A percentile compares a stretch with the other conserved stretches of the same genome.
These are phyloP conservation scores for Rhodotorula paludigena DNA, from an alignment of 768 basidiomycete species.

Conservation along the genomic window DNA sequence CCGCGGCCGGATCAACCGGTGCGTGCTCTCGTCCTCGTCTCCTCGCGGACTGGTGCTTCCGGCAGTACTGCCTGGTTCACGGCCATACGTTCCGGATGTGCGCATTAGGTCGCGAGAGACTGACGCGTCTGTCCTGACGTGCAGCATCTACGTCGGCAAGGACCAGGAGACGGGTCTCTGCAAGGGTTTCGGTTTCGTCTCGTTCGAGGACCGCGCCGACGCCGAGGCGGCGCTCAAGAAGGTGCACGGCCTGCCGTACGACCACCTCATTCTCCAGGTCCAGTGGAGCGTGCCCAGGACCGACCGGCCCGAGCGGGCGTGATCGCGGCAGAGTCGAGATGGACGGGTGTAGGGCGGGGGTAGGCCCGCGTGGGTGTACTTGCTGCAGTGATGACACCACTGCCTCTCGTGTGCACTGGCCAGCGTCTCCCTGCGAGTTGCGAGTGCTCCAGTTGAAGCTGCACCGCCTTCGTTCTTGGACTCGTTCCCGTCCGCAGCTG, in stretches of 20 bases:
- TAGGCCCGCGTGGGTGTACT: too few species aligned
- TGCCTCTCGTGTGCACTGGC: too few species aligned
- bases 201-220: constrained; percentile 72
- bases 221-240: constrained; percentile 89
- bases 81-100: too few species aligned
- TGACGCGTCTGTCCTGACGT: constrained; percentile 53
- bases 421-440: too few species aligned
- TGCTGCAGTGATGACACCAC: too few species aligned
- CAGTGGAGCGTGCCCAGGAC: constrained; percentile 33
- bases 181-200: constrained; percentile 96
- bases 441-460: too few species aligned
- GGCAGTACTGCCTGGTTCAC: too few species aligned
- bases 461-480: too few species aligned
- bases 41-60: background rate
- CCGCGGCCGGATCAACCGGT: constrained; percentile 31
- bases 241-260: constrained; percentile 41
- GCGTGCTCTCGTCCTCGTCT: constrained; percentile 17
- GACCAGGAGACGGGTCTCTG: constrained; percentile 91
- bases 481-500: too few species aligned
- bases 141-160: constrained; percentile 85
- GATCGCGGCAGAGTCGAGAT: background rate
- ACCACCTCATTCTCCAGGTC: constrained; percentile 42
- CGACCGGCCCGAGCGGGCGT: background rate
- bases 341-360: too few species aligned
- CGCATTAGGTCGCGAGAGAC: too few species aligned